Evolutionary conservation across 169 alveolate species (phyloP).

Genomic region (Plasmodium cynomolgi): DNA sequence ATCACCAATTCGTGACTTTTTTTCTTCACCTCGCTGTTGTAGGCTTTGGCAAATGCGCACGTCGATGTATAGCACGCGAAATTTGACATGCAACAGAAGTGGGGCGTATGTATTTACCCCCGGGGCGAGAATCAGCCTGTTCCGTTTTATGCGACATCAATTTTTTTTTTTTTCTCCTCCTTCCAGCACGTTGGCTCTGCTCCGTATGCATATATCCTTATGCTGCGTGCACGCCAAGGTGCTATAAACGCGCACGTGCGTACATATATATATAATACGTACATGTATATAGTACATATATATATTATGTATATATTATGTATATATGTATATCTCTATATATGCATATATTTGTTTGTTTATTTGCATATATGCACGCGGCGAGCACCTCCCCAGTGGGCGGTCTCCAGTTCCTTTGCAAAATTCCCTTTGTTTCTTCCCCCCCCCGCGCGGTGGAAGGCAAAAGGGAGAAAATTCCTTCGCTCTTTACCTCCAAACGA

Average conservation of each 20-base stretch:
- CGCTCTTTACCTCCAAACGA: not conserved
- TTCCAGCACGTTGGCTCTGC: not conserved
- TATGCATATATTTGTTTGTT: not conserved
- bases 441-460: not conserved
- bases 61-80: not conserved
- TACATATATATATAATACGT: not conserved
- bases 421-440: not conserved
- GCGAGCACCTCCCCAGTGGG: not conserved
- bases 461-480: not conserved
- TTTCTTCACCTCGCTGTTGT: not conserved
- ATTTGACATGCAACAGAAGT: not conserved
- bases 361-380: not conserved
- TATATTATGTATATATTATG: not conserved
- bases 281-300: not conserved
- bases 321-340: too few species aligned
- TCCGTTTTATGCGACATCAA: conserved; percentile 66
- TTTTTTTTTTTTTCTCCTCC: conserved; percentile 26
- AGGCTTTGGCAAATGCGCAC: not conserved
- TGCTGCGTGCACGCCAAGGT: not conserved
- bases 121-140: not conserved
- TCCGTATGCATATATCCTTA: not conserved
- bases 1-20: not conserved
- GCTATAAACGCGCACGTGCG: not conserved
- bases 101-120: not conserved
- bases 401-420: not conserved